phyloP scores from a whole-genome alignment of 495 filamentous ascomycete genomes.

The Durotheca rogersii region DNA sequence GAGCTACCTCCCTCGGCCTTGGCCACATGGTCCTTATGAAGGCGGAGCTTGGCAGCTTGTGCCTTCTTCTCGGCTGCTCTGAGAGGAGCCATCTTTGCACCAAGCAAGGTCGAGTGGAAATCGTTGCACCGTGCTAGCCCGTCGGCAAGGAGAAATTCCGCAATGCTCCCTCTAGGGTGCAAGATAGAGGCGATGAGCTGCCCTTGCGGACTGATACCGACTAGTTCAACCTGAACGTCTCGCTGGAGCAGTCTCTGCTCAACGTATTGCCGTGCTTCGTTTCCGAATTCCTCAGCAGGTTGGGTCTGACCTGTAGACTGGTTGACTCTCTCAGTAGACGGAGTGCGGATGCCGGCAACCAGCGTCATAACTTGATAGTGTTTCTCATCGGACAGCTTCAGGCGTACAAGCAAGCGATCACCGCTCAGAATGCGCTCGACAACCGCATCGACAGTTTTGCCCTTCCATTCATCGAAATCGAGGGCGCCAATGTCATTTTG shows the following conservation, averaged over 20 bases:
- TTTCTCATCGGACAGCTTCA: slow-evolving; percentile 71
- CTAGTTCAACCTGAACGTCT: slow-evolving; percentile 72
- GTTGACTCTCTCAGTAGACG: slow-evolving; percentile 77
- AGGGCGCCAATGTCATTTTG: slow-evolving; percentile 74
- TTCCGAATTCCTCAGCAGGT: slow-evolving; percentile 82
- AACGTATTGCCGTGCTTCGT: slow-evolving; percentile 81
- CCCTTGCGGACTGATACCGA: slow-evolving; percentile 83
- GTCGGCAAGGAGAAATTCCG: slow-evolving; percentile 79
- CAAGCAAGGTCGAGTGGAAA: slow-evolving; percentile 87
- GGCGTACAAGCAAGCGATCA: slow-evolving; percentile 82
- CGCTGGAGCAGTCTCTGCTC: slow-evolving; percentile 84
- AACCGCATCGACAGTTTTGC: slow-evolving; percentile 67
- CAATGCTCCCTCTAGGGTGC: slow-evolving; percentile 89
- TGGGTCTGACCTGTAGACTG: slow-evolving; percentile 73
- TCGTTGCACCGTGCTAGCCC: slow-evolving; percentile 91
- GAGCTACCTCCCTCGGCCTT: slow-evolving; percentile 58
- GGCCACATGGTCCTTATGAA: slow-evolving; percentile 77
- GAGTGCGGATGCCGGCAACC: slow-evolving; percentile 86
- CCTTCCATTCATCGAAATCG: slow-evolving; percentile 74
- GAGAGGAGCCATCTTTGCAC: slow-evolving; percentile 77
- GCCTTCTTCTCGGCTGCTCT: slow-evolving; percentile 86
- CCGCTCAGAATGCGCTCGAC: slow-evolving; percentile 89
- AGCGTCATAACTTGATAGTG: slow-evolving; percentile 81
- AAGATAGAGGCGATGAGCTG: slow-evolving; percentile 78
- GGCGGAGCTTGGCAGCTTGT: slow-evolving; percentile 66